Evolutionary conservation across 352 stramenopile species (phyloP).

Genomic region (Phytophthora sp.): DNA sequence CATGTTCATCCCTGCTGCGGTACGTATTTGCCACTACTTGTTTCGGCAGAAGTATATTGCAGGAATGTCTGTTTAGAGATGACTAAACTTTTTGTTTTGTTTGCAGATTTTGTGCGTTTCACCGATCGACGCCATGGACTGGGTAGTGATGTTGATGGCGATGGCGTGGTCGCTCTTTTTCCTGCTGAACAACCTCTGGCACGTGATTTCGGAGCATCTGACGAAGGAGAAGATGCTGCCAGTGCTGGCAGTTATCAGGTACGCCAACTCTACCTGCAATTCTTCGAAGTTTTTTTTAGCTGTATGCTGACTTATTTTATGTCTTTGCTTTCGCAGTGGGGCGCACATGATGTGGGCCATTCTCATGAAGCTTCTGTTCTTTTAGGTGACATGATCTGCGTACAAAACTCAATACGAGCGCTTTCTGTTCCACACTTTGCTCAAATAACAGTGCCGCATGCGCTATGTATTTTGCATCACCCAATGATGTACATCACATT

Average conservation of each 20-base stretch:
- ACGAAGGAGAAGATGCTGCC: slow-evolving; percentile 90
- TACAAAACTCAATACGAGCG: slow-evolving; percentile 30
- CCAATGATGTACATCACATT: slow-evolving; percentile 29
- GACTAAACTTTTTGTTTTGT: not conserved
- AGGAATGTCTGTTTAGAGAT: not conserved
- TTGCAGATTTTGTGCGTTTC: slow-evolving; percentile 78
- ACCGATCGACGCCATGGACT: slow-evolving; percentile 77
- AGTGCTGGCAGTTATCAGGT: slow-evolving; percentile 84
- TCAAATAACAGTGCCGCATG: slow-evolving; percentile 8
- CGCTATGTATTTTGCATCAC: slow-evolving; percentile 20
- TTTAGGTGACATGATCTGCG: slow-evolving; percentile 47
- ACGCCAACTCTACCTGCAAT: not conserved
- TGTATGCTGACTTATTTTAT: slow-evolving; percentile 7
- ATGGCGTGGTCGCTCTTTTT: slow-evolving; percentile 91
- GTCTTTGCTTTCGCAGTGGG: slow-evolving; percentile 44
- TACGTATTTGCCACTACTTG: slow-evolving; percentile 41
- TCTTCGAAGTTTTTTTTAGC: not conserved
- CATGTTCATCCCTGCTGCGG: slow-evolving; percentile 83
- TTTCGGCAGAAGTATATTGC: too few relatives aligned
- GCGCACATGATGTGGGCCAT: slow-evolving; percentile 85
- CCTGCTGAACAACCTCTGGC: slow-evolving; percentile 80
- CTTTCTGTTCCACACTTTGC: slow-evolving; percentile 15
- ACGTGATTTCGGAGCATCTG: slow-evolving; percentile 75
- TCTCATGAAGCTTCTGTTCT: slow-evolving; percentile 89
- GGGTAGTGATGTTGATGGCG: slow-evolving; percentile 76